Base-by-base conservation (phyloP, 176 grass and related monocot species). In the Phyllostachys edulis region DNA sequence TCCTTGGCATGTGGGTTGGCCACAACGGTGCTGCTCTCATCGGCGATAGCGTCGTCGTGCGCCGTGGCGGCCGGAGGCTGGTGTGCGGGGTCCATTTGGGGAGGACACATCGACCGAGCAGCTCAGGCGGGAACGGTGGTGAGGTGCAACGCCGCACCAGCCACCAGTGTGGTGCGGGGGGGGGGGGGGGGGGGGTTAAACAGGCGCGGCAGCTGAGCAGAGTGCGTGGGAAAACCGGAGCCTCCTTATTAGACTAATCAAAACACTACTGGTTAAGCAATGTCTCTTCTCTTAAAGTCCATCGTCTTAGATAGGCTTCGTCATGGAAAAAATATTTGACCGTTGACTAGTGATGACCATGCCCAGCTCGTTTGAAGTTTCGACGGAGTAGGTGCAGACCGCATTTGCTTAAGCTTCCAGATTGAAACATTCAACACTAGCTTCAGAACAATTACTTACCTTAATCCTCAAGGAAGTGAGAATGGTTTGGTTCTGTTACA, bases 401-500 rank as follows among this genome's bases (percentile, higher is more conserved):
- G 21, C 7, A 10, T 20, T 4, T 0, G 5, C 6, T 9, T 23
- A 40, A 21, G 38, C 67, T 41, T 69, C 8, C 50, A 39, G 4
- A 55, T 74, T 80, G 77, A 83, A 49, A 52, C 10, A n/a, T 23
- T 47, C 64, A 52, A 32, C 2, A 67, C 5, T 6, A 7, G 38
- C 68, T 49, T 74, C 6, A 56, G 23, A 12, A 13, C 55, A n/a
- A n/a, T 21, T 32, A 60, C 32, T 40, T 66, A 26, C 54, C 76
- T 80, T 85, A 1, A 2, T 34, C 29, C 32, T n/a, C 63, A 80
- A 80, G 76, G 5, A 89, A 75, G 17, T 16, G 8, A 66, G 2
- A 57, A 12, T 4, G 7, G 36, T 40, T 23, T 36, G 1, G 3
- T 36, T 23, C 10, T 2, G 49, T 12, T 6, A 57, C 50, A 18